phyloP scores from a whole-genome alignment of 2,329 filamentous ascomycete genomes.

The Xylaria sp. region DNA sequence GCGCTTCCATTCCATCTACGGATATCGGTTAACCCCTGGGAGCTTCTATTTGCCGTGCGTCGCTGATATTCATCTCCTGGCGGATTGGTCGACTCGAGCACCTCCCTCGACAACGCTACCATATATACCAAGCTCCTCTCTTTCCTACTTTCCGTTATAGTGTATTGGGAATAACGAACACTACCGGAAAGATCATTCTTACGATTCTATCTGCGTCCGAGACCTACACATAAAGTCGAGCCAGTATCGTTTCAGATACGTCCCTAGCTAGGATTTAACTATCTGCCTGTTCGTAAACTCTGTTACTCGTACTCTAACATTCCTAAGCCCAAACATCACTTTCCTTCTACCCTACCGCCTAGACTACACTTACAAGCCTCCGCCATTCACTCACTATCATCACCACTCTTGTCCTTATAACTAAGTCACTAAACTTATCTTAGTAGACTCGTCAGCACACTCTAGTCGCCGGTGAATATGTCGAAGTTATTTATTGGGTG shows the following conservation, averaged over 20 bases:
- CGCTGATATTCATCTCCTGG: constrained; percentile 7
- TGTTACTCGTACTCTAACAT: neutral
- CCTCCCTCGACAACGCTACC: constrained; percentile 1
- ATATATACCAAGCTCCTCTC: constrained; percentile 14
- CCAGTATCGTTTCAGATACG: neutral
- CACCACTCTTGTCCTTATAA: neutral
- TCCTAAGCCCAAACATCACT: neutral
- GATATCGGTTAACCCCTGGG: constrained; percentile 10
- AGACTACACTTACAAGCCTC: neutral
- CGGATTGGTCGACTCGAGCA: constrained; percentile 7
- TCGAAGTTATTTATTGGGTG: constrained; percentile 96
- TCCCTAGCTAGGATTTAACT: neutral
- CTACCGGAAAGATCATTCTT: neutral
- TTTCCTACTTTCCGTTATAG: neutral
- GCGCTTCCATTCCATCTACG: constrained; percentile 6
- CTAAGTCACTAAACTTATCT: neutral
- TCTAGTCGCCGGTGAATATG: constrained; percentile 65
- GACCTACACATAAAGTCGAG: neutral
- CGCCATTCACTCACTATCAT: neutral
- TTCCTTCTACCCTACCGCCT: neutral
- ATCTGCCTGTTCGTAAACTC: constrained; percentile 8
- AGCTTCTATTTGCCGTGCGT: constrained; percentile 5
- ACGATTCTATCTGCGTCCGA: neutral
- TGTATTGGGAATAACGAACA: neutral
- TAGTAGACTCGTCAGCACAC: neutral